A percentile compares a stretch with the other conserved stretches of the same genome.
These are phyloP conservation scores for Aspergillus pseudoglaucus DNA, from an alignment of 2,329 filamentous ascomycete genomes.

Conservation along the genomic window DNA sequence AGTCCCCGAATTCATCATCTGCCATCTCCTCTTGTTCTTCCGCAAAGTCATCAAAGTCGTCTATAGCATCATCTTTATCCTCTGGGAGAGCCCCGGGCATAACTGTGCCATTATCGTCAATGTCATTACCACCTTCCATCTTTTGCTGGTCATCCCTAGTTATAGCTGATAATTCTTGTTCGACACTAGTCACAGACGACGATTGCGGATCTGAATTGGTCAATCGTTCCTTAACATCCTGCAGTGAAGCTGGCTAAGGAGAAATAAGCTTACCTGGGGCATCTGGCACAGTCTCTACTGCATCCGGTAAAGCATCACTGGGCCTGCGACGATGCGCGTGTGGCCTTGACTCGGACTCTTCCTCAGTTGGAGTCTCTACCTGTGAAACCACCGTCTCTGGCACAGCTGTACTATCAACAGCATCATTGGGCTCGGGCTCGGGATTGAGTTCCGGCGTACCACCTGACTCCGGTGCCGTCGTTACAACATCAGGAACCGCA, in stretches of 20 bases:
- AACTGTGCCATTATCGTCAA: slow-evolving; percentile 57
- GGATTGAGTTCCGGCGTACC: slow-evolving; percentile 13
- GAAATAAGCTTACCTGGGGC: slow-evolving; percentile 50
- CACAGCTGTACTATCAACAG: slow-evolving; percentile 18
- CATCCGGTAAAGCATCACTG: slow-evolving; percentile 40
- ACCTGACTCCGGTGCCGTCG: slow-evolving; percentile 41
- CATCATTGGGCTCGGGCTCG: slow-evolving; percentile 16
- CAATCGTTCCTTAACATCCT: slow-evolving; percentile 49
- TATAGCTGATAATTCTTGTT: slow-evolving; percentile 28
- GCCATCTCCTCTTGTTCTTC: slow-evolving; percentile 46
- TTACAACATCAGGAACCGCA: slow-evolving; percentile 53
- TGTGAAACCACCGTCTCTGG: slow-evolving; percentile 41
- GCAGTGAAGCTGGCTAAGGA: slow-evolving; percentile 23
- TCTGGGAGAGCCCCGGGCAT: background rate
- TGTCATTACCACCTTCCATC: slow-evolving; percentile 40
- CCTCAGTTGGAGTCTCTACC: slow-evolving; percentile 34
- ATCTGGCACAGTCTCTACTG: slow-evolving; percentile 38
- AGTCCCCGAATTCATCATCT: slow-evolving; percentile 57
- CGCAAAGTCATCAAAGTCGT: slow-evolving; percentile 50
- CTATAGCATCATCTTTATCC: slow-evolving; percentile 57
- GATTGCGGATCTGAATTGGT: slow-evolving; percentile 56
- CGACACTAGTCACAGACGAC: slow-evolving; percentile 45
- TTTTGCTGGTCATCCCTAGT: slow-evolving; percentile 49
- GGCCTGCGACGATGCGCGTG: slow-evolving; percentile 35
- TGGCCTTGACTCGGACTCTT: slow-evolving; percentile 27